Conservation (phyloP, 108 stramenopile genomes). For the Fragilariopsis cylindrus region DNA sequence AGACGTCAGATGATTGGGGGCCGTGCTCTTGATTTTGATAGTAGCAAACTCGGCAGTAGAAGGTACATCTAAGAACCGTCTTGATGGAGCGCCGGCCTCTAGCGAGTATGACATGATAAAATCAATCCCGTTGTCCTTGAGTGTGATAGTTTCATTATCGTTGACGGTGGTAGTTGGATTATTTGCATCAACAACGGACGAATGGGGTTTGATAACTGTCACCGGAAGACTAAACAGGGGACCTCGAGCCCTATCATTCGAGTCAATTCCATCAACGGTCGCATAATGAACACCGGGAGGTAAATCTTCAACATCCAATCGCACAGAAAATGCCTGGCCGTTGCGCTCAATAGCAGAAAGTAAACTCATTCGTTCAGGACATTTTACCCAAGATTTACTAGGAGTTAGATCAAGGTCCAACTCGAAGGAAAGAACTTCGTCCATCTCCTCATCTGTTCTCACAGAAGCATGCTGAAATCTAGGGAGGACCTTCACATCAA, state of each 20-base stretch:
- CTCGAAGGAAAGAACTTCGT: conserved; percentile 45
- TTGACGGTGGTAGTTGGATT: conserved; percentile 20
- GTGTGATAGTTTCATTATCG: conserved; percentile 25
- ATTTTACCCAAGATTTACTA: conserved; percentile 50
- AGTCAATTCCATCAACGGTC: conserved; percentile 51
- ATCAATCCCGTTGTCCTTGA: conserved; percentile 39
- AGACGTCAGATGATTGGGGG: conserved; percentile 9
- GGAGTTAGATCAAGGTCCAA: conserved; percentile 49
- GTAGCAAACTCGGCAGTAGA: conserved; percentile 33
- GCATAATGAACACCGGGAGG: conserved; percentile 73
- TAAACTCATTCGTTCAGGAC: conserved; percentile 49
- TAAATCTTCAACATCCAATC: conserved; percentile 66
- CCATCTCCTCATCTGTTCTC: conserved; percentile 43
- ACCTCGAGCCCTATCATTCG: conserved; percentile 44
- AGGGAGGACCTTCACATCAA: conserved; percentile 41
- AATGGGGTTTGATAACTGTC: conserved; percentile 61
- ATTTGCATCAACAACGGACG: neutral
- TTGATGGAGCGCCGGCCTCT: conserved; percentile 23
- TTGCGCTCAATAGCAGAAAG: conserved; percentile 42
- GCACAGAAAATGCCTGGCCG: conserved; percentile 64
- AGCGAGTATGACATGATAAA: conserved; percentile 31
- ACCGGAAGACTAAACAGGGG: conserved; percentile 70
- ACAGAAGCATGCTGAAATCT: conserved; percentile 50
- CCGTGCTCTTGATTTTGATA: conserved; percentile 31
- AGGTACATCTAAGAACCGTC: conserved; percentile 32